Evolutionary conservation across 2,329 filamentous ascomycete species (phyloP).

Genomic region (Teratosphaeriaceae sp.): DNA sequence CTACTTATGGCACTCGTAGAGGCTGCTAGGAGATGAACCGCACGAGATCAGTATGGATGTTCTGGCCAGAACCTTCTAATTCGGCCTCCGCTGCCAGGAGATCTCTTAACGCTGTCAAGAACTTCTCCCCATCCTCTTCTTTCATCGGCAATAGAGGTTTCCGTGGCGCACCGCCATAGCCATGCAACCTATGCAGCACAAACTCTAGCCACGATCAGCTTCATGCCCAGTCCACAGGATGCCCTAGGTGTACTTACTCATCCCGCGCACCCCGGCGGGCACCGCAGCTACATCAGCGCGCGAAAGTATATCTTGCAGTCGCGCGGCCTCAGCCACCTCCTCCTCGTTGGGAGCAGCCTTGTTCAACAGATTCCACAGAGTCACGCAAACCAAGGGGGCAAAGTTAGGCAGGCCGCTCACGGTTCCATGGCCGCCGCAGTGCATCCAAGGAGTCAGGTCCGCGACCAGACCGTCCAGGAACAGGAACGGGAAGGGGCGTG

Average conservation of each 20-base stretch:
- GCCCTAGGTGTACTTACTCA: background rate
- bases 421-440: background rate
- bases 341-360: background rate
- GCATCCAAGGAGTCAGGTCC: background rate
- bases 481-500: background rate
- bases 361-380: background rate
- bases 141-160: background rate
- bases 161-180: background rate
- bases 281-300: background rate
- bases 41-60: no score
- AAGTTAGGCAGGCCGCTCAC: constrained; percentile 1
- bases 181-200: background rate
- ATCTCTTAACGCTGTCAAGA: background rate
- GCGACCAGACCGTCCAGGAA: constrained; percentile 1
- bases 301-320: background rate
- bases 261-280: background rate
- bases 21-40: no score
- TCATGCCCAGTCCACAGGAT: background rate
- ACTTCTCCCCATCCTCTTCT: background rate
- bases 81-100: background rate
- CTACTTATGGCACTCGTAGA: no score
- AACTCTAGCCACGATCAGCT: background rate
- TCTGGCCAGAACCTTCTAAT: background rate
- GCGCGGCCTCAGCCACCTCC: background rate
- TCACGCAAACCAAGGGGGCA: background rate